Percentiles rank a stretch among this genome's conserved stretches.
Conservation (phyloP, 2,329 filamentous ascomycete species). For the Alternaria metachromatica region DNA sequence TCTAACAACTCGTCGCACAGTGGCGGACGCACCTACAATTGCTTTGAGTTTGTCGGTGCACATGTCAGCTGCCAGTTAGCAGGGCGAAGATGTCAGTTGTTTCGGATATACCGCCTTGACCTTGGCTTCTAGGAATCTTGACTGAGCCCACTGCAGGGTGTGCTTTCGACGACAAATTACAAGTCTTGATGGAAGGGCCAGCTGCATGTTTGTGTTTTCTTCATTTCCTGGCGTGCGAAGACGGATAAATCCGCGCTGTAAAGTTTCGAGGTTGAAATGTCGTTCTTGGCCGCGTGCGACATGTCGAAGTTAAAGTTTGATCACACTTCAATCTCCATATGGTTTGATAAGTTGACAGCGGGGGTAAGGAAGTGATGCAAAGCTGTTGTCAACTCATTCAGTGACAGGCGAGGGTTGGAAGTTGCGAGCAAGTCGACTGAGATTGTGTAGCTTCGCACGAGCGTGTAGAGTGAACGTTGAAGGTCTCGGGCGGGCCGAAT, state of each 20-base stretch:
- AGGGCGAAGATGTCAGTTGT: slow-evolving; percentile 5
- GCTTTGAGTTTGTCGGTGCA: slow-evolving; percentile 11
- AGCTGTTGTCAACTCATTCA: too few relatives aligned
- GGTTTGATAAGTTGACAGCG: not conserved
- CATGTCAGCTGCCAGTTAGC: slow-evolving; percentile 21
- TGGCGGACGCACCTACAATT: slow-evolving; percentile 12
- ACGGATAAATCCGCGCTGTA: not conserved
- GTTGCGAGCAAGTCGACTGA: not conserved
- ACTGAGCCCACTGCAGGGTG: not conserved
- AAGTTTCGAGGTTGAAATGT: not conserved
- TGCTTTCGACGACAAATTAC: not conserved
- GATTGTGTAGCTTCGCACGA: not conserved
- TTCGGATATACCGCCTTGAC: slow-evolving; percentile 1
- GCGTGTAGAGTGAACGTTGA: not conserved
- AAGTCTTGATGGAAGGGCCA: not conserved
- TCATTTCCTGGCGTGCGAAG: not conserved
- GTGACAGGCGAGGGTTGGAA: not conserved
- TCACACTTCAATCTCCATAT: not conserved
- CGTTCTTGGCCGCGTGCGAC: not conserved
- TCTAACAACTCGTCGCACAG: not conserved
- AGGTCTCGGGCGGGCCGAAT: not conserved
- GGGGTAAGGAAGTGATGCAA: not conserved
- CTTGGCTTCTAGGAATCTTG: not conserved
- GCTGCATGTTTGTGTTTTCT: not conserved
- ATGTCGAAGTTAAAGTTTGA: not conserved